phyloP scores from a whole-genome alignment of 192 early-diverging fungal species.

The Linnemannia elongata region DNA sequence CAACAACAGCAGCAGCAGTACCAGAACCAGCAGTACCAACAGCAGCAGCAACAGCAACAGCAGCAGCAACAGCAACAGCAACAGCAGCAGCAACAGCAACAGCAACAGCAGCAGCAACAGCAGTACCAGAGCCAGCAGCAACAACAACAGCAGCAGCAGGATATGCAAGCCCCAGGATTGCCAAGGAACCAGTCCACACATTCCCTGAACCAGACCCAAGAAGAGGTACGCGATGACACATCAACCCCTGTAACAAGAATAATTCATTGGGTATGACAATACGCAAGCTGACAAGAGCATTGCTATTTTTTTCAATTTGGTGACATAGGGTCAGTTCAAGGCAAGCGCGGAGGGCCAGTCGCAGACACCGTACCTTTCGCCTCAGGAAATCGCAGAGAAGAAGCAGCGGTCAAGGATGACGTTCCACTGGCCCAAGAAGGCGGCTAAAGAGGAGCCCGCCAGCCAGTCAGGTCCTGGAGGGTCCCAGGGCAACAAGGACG shows the following conservation, averaged over 20 bases:
- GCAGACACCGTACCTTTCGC: slow-evolving; percentile 12
- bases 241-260: too few species aligned
- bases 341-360: slow-evolving; percentile 13
- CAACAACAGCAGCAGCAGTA: slow-evolving; percentile 12
- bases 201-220: slow-evolving; percentile 34
- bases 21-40: slow-evolving; percentile 20
- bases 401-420: slow-evolving; percentile 54
- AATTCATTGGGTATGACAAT: too few species aligned
- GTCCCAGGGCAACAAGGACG: neutral
- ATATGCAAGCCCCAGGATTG: neutral
- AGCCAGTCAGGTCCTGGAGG: neutral
- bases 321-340: slow-evolving; percentile 6
- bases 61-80: slow-evolving; percentile 29
- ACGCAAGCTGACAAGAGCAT: too few species aligned
- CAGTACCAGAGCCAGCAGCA: slow-evolving; percentile 22
- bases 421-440: slow-evolving; percentile 55
- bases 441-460: slow-evolving; percentile 29
- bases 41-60: slow-evolving; percentile 18
- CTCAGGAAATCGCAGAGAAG: slow-evolving; percentile 49
- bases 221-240: slow-evolving; percentile 24
- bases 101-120: slow-evolving; percentile 19
- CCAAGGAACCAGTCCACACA: slow-evolving; percentile 41
- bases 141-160: slow-evolving; percentile 30
- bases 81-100: slow-evolving; percentile 21
- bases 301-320: neutral